phyloP scores from a whole-genome alignment of 208 protist species.

The Porcisia deanei region DNA sequence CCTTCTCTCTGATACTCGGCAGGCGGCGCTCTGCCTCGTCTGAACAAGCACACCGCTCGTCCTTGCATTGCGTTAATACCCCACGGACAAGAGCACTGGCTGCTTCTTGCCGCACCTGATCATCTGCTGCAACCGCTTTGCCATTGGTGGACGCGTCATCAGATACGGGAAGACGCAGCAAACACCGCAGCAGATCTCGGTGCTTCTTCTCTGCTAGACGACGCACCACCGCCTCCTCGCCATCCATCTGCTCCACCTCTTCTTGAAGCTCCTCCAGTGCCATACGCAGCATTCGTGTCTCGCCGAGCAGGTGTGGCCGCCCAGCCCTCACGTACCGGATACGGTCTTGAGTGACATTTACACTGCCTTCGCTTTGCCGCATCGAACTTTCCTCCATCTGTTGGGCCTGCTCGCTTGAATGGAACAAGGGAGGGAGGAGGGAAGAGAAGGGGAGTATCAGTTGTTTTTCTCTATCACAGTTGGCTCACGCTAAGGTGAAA shows the following conservation, averaged over 20 bases:
- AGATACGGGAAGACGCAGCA: slow-evolving; percentile 4
- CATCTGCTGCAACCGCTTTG: neutral
- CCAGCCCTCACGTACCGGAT: slow-evolving; percentile 1
- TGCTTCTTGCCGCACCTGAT: neutral
- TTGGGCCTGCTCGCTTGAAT: neutral
- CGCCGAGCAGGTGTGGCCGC: slow-evolving; percentile 13
- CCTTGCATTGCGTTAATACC: neutral
- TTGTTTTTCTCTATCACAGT: neutral
- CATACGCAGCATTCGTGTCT: slow-evolving; percentile 22
- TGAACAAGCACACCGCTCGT: neutral
- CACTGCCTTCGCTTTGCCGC: neutral
- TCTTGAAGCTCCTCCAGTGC: slow-evolving; percentile 26
- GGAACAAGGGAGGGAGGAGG: too few relatives aligned
- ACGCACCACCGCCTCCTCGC: neutral
- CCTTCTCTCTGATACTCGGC: neutral
- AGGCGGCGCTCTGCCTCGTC: neutral
- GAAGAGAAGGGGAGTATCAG: too few relatives aligned
- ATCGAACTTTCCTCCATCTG: neutral
- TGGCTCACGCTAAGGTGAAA: neutral
- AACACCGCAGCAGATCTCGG: slow-evolving; percentile 11
- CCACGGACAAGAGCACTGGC: neutral
- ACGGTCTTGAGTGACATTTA: neutral
- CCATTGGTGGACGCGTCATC: neutral
- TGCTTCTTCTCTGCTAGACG: neutral
- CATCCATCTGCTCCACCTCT: neutral